Base-by-base conservation (phyloP, 192 early-diverging fungal species). In the Umbelopsis vinacea region DNA sequence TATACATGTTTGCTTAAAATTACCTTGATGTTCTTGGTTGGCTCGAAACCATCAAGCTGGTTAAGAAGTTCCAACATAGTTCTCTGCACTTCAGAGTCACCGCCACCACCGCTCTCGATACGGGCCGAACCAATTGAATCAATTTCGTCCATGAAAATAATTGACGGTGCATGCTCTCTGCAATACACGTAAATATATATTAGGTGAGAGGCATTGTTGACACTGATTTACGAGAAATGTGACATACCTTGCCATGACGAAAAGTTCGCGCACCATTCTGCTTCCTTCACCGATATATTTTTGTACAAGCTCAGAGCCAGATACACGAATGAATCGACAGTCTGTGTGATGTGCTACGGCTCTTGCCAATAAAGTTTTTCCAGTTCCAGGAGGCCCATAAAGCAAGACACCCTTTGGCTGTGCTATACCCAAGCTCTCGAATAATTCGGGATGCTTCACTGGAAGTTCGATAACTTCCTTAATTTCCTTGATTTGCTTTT, bases 381-480 rank as follows among this genome's bases (percentile, higher is more conserved):
- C 94, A 11, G 94, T 95, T 60, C 94, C 94, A 57, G 94, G 94
- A 55, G 94, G 94, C 8, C 94, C 94, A 73, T 95, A 95, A 23
- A 98, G 84, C 23, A 98, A 81, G 43, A 98, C 97, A 70, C 97
- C 97, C 78, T 99, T 99, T 57, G 98, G 98, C 81, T 98, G 98
- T 12, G 95, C 97, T 81, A 99, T 99, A 70, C 98, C 98, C 46
- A 99, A 86, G 15, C 94, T 87, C 69, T 99, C 98, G 82, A 98
- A 99, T 68, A 99, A 86, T 76, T 99, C 98, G 9, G 98, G 98
- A 80, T 99, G 98, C 83, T 98, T 99, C 19, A 99, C 95, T 14
- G 98, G 98, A 72, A 99, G 89, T 86, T 98, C 98, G 77, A 99
- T 98, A 46, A 98, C 98, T 82, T 99, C 98, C 78, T 98, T 98